Percentiles rank a stretch among this genome's conserved stretches.
Conservation (phyloP, 2,329 filamentous ascomycete genomes). For the Aspergillus brunneoviolaceus region DNA sequence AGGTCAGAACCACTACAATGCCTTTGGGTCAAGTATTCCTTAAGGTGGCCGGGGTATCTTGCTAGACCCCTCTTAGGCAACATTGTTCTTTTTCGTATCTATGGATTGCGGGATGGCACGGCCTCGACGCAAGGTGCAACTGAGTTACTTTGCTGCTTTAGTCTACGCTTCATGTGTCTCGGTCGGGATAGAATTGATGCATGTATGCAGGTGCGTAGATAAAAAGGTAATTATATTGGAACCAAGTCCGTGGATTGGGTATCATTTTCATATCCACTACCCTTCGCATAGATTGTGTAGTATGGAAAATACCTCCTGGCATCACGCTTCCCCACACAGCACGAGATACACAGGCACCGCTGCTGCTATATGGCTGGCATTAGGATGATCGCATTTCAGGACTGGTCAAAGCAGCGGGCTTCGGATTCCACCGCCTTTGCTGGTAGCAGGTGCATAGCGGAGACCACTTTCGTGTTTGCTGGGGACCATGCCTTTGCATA, state of each 20-base stretch:
- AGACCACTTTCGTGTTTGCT: neutral
- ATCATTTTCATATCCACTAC: neutral
- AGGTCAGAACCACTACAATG: conserved; percentile 15
- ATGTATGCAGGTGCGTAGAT: neutral
- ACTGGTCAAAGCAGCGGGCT: neutral
- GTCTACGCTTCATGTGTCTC: neutral
- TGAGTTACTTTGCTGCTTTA: neutral
- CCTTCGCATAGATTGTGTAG: neutral
- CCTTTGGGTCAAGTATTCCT: too few species aligned
- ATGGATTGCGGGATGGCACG: neutral
- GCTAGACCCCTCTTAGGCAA: conserved; percentile 1
- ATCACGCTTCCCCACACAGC: too few species aligned
- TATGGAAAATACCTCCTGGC: neutral
- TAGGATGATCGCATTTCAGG: neutral
- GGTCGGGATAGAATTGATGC: neutral
- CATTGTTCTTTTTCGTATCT: conserved; percentile 2
- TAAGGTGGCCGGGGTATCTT: too few species aligned
- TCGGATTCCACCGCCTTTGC: neutral
- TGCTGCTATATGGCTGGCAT: neutral
- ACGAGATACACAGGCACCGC: too few species aligned
- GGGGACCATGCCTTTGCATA: too few species aligned
- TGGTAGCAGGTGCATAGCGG: neutral
- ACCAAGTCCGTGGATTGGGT: neutral
- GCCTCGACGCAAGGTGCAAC: neutral
- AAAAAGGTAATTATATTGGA: neutral